Percentiles rank a stretch among this genome's conserved stretches.
phyloP scores from a whole-genome alignment of 169 alveolate species.

The Cardiosporidium cionae region DNA sequence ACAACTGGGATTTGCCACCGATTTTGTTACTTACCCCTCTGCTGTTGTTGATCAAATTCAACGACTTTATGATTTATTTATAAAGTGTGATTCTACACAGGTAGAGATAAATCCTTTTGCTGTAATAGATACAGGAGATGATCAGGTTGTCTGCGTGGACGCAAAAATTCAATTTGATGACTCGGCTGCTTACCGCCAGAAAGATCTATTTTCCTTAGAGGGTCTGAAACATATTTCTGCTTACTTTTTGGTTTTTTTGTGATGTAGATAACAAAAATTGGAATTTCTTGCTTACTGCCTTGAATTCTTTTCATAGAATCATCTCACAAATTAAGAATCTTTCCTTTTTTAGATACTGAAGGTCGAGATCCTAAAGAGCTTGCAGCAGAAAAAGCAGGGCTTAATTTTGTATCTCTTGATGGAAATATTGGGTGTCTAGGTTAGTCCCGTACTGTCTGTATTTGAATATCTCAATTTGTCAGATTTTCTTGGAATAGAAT shows the following conservation, averaged over 20 bases:
- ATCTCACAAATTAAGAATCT: no score
- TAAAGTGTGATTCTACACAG: constrained; percentile 76
- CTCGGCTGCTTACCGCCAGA: constrained; percentile 86
- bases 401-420: constrained; percentile 82
- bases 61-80: constrained; percentile 62
- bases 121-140: constrained; percentile 63
- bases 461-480: no score
- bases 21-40: no score
- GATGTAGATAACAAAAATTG: constrained; percentile 14
- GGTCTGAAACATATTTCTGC: constrained; percentile 43
- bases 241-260: no score
- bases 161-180: constrained; percentile 89
- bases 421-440: constrained; percentile 75
- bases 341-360: constrained; percentile 4
- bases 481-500: no score
- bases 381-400: constrained; percentile 74
- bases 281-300: neutral
- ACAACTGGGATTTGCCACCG: no score
- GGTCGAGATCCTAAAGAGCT: constrained; percentile 70
- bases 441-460: no score
- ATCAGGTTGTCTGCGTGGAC: constrained; percentile 82
- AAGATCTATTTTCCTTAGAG: constrained; percentile 36
- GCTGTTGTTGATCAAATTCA: no score
- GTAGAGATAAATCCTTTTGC: constrained; percentile 91
- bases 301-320: neutral